phyloP scores from a whole-genome alignment of 805 yeast species.

The Cyberlindnera xishuangbannaensis region DNA sequence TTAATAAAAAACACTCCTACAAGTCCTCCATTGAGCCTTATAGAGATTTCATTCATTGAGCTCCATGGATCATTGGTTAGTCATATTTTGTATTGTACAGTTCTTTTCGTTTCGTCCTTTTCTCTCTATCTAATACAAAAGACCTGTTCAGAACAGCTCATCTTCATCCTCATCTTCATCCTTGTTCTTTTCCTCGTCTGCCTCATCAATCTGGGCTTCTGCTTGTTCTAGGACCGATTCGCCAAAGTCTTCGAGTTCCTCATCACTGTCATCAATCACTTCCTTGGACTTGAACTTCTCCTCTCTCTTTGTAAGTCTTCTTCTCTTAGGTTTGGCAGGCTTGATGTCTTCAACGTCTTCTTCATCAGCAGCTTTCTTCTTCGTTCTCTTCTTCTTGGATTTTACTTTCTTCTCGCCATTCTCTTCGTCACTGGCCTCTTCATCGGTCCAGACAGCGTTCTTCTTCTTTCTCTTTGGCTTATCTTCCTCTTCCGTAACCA shows the following conservation, averaged over 20 bases:
- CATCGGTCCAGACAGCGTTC: conserved; percentile 43
- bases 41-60: too few relatives aligned
- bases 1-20: too few relatives aligned
- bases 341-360: conserved; percentile 15
- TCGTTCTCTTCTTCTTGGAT: conserved; percentile 20
- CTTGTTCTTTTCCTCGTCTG: conserved; percentile 7
- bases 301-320: conserved; percentile 11
- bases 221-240: conserved; percentile 18
- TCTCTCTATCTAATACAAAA: too few relatives aligned
- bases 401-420: conserved; percentile 14
- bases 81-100: too few relatives aligned
- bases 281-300: conserved; percentile 31
- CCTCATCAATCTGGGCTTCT: conserved; percentile 18
- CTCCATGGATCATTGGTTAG: too few relatives aligned
- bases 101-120: too few relatives aligned
- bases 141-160: too few relatives aligned
- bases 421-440: conserved; percentile 32
- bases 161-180: conserved; percentile 9
- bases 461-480: conserved; percentile 31
- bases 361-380: conserved; percentile 25
- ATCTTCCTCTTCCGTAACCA: conserved; percentile 33
- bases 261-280: conserved; percentile 40
- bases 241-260: conserved; percentile 26
- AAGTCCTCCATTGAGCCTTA: too few relatives aligned
- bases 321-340: conserved; percentile 23